Base-by-base conservation (phyloP, 306 rosid species). In the Lithocarpus polystachyus region DNA sequence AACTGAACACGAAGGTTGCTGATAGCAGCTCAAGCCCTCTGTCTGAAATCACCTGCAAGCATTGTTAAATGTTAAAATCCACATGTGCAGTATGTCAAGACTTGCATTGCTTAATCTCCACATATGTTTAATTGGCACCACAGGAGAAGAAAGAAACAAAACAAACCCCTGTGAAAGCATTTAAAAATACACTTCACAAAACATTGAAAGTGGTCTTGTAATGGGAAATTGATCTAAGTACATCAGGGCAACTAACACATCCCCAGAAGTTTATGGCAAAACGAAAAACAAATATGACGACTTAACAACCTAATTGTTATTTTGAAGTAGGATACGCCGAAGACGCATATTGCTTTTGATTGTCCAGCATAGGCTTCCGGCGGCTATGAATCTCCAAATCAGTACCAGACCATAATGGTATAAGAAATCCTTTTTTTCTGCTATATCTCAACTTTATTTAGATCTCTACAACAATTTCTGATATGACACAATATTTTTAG, bases 1-100 rank as follows among this genome's bases (percentile, higher is more conserved):
- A 78, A 86, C 97, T 91, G 83, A 91, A 87, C 85, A 86, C 79
- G 77, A 91, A 89, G 61, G 97, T 96, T 68, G 97, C 82, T 8
- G 97, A 91, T 68, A 93, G 84, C 85, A 96, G 86, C 87, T 91
- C 96, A 74, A 90, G 88, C 73, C 99, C 99, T 87, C 90, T 89
- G 45, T 95, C 93, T 77, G 97, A 79, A 80, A 95, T 84, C 15
- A 82, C 88, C 88, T 89, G 86, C 74, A 81, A 76, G 74, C 22
- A 51, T 73, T 43, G 10, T 72, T 15, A 37, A 22, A 23, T n/a
- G 43, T 45, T 78, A 28, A 20, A 59, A 60, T 24, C 7, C 7
- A 72, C n/a, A 1, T 18, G 22, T 1, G 48, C 48, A 18, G 23
- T 33, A 35, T 19, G 75, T 72, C 51, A 43, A 6, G 10, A 55